Evolutionary conservation across 225 moss, liverwort and hornwort genomes (phyloP).

Genomic region (Bryum argenteum): DNA sequence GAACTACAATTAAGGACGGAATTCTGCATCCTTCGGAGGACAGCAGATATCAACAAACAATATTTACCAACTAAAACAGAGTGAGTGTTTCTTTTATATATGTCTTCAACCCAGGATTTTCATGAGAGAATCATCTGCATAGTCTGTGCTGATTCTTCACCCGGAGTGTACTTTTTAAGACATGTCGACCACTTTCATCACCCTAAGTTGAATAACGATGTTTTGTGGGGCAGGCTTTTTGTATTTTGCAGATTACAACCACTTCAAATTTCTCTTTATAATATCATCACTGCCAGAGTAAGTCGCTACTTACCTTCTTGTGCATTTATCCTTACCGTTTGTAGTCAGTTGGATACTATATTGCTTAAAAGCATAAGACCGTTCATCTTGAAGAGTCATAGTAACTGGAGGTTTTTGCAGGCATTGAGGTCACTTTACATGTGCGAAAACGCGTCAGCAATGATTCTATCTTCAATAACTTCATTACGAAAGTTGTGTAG

Average conservation of each 20-base stretch:
- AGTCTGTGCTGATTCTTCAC: background rate
- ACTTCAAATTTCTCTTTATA: conserved; percentile 68
- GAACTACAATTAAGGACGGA: conserved; percentile 75
- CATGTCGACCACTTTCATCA: conserved; percentile 19
- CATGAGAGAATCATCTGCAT: conserved; percentile 3
- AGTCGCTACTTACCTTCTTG: conserved; percentile 18
- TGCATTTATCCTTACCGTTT: conserved; percentile 16
- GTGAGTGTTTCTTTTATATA: conserved; percentile 38
- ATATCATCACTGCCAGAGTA: conserved; percentile 65
- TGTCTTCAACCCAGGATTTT: conserved; percentile 6
- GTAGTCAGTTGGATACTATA: background rate
- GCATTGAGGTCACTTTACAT: conserved; percentile 49
- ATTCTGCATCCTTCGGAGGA: conserved; percentile 81
- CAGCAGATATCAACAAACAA: conserved; percentile 69
- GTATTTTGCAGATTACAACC: conserved; percentile 82
- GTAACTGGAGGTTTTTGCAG: conserved; percentile 36
- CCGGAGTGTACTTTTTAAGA: conserved; percentile 1
- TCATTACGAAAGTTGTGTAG: conserved; percentile 84
- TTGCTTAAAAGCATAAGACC: conserved; percentile 6
- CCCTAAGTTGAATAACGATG: conserved; percentile 20
- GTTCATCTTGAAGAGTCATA: conserved; percentile 1
- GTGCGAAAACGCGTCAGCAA: conserved; percentile 59
- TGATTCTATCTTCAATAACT: conserved; percentile 75
- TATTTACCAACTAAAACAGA: conserved; percentile 79
- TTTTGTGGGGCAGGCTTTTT: conserved; percentile 58